Evolutionary conservation across 2,329 filamentous ascomycete species (phyloP).

Genomic region (Aspergillus hiratsukae): DNA sequence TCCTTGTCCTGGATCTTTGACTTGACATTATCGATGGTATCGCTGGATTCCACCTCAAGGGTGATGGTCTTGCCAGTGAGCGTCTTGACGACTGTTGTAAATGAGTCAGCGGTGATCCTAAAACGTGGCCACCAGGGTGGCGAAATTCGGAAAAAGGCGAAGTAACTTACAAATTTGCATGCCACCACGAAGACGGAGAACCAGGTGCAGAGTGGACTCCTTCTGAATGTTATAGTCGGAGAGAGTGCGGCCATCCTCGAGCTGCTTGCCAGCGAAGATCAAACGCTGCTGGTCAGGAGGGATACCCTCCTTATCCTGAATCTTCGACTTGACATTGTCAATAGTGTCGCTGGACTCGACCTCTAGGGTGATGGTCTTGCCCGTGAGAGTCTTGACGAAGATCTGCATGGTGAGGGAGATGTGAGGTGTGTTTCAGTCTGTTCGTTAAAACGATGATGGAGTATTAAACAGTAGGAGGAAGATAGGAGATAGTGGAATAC

Average conservation of each 20-base stretch:
- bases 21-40: constrained; percentile 96
- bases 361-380: constrained; percentile 53
- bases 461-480: constrained; percentile 15
- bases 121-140: constrained; percentile 10
- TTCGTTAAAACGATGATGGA: constrained; percentile 7
- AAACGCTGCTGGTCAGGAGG: constrained; percentile 56
- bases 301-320: constrained; percentile 58
- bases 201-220: constrained; percentile 66
- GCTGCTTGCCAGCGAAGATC: constrained; percentile 56
- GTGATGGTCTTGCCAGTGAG: constrained; percentile 62
- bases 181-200: constrained; percentile 66
- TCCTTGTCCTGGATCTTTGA: constrained; percentile 97
- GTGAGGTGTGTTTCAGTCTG: constrained; percentile 4
- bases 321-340: constrained; percentile 57
- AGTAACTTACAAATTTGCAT: constrained; percentile 57
- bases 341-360: constrained; percentile 46
- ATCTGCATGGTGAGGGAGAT: constrained; percentile 73
- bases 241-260: constrained; percentile 54
- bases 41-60: constrained; percentile 64
- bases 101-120: not conserved
- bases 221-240: constrained; percentile 57
- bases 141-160: not conserved
- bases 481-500: not conserved
- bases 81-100: constrained; percentile 51
- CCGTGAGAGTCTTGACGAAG: constrained; percentile 87